phyloP scores from a whole-genome alignment of 2,329 filamentous ascomycete species.

The Neurospora sp. region DNA sequence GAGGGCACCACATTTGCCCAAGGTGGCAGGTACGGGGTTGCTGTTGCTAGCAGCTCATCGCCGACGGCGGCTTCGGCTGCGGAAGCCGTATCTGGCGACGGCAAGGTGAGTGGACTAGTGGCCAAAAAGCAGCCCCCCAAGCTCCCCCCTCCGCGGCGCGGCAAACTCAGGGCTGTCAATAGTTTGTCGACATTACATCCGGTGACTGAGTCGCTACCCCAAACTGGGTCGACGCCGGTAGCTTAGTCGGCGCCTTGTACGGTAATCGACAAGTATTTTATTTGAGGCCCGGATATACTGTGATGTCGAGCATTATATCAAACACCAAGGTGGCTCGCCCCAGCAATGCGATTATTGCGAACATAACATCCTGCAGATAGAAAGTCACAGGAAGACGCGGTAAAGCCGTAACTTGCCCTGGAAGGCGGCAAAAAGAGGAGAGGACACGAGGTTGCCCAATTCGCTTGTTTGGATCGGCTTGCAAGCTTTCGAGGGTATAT shows the following conservation, averaged over 20 bases:
- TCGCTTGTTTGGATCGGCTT: neutral
- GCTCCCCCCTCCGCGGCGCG: constrained; percentile 17
- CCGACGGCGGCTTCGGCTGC: neutral
- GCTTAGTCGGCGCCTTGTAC: neutral
- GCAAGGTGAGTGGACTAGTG: constrained; percentile 1
- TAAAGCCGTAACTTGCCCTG: neutral
- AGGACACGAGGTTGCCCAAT: neutral
- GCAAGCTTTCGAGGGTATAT: neutral
- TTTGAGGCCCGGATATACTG: neutral
- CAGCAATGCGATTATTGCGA: neutral
- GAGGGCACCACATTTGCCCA: neutral
- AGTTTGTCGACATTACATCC: neutral
- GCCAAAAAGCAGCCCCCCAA: constrained; percentile 18
- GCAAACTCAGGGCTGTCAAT: neutral
- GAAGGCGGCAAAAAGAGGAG: neutral
- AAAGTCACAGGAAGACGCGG: neutral
- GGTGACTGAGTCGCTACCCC: constrained; percentile 3
- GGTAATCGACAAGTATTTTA: neutral
- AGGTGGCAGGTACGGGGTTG: neutral
- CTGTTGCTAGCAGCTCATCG: neutral
- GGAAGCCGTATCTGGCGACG: neutral
- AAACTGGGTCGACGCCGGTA: constrained; percentile 1
- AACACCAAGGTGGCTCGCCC: neutral
- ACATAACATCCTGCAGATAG: neutral
- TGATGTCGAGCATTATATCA: neutral